phyloP scores from a whole-genome alignment of 2,329 filamentous ascomycete species.

The Colletotrichum tanaceti region DNA sequence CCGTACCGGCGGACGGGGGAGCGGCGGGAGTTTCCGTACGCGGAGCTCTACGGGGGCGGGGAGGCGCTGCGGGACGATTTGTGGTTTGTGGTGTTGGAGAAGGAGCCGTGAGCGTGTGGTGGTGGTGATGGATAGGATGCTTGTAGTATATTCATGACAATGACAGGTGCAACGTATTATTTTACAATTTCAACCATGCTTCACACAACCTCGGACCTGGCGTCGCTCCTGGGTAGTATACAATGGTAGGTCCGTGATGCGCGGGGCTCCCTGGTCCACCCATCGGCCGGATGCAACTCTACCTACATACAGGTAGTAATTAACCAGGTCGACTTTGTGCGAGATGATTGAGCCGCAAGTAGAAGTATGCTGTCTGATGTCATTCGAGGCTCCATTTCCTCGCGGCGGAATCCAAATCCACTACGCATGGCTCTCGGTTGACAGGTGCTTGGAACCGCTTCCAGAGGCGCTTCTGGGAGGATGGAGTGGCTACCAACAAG shows the following conservation, averaged over 20 bases:
- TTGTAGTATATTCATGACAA: too few relatives aligned
- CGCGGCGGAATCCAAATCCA: conserved; percentile 23
- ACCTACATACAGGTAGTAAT: too few relatives aligned
- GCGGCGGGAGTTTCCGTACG: conserved; percentile 57
- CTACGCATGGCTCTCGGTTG: conserved; percentile 16
- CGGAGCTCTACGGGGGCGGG: conserved; percentile 50
- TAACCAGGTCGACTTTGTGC: neutral
- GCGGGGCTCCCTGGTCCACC: conserved; percentile 20
- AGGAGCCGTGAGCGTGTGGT: conserved; percentile 52
- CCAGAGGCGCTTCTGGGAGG: neutral
- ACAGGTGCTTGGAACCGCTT: neutral
- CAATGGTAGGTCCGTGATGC: too few relatives aligned
- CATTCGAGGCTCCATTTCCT: conserved; percentile 2
- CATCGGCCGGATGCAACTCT: conserved; percentile 20
- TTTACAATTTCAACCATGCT: too few relatives aligned
- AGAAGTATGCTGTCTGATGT: conserved; percentile 11
- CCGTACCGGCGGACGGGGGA: conserved; percentile 55
- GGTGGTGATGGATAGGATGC: too few relatives aligned
- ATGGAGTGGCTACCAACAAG: neutral
- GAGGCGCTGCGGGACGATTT: conserved; percentile 56
- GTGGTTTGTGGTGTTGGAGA: conserved; percentile 56
- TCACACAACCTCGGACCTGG: neutral
- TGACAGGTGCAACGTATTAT: too few relatives aligned
- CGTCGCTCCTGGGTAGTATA: too few relatives aligned
- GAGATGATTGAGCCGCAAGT: conserved; percentile 21